These are phyloP conservation scores for Apostasia shenzhenica DNA, from an alignment of 106 monocot species.

Conservation along the genomic window DNA sequence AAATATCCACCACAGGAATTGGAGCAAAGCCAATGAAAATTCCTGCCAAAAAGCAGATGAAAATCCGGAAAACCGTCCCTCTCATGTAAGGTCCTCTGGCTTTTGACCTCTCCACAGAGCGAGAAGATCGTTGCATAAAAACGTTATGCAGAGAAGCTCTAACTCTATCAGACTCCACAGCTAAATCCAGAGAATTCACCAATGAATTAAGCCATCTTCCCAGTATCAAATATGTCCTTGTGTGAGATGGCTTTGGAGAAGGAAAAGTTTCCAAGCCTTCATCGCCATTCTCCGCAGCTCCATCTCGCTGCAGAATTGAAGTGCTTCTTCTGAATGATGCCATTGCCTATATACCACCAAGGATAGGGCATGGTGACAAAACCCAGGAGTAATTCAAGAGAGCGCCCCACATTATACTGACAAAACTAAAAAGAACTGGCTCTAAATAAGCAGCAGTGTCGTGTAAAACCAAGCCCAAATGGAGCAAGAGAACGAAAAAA, in stretches of 20 bases:
- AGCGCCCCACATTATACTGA: too few relatives aligned
- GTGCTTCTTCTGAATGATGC: slow-evolving; percentile 56
- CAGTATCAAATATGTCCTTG: slow-evolving; percentile 21
- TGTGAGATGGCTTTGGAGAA: slow-evolving; percentile 30
- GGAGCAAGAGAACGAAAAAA: too few relatives aligned
- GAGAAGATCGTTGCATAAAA: slow-evolving; percentile 19
- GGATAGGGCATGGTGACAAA: too few relatives aligned
- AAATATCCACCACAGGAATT: slow-evolving; percentile 36
- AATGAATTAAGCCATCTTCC: slow-evolving; percentile 32
- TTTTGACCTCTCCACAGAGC: slow-evolving; percentile 30
- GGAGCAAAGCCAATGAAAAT: slow-evolving; percentile 43
- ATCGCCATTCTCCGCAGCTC: slow-evolving; percentile 18
- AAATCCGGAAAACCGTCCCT: slow-evolving; percentile 21
- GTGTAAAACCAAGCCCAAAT: too few relatives aligned
- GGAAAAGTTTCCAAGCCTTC: slow-evolving; percentile 24
- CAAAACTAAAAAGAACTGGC: too few relatives aligned
- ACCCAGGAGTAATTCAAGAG: too few relatives aligned
- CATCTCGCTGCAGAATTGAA: slow-evolving; percentile 31
- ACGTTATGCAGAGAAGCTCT: slow-evolving; percentile 14
- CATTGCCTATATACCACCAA: slow-evolving; percentile 15
- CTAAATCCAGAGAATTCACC: slow-evolving; percentile 12
- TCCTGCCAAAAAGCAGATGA: slow-evolving; percentile 53
- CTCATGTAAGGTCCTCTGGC: slow-evolving; percentile 25
- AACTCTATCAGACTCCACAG: slow-evolving; percentile 7
- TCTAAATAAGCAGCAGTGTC: too few relatives aligned